Evolutionary conservation across 2,329 filamentous ascomycete genomes (phyloP), one percentile per base, ranked within the genome.

Genomic region (Colletotrichum costaricense): DNA sequence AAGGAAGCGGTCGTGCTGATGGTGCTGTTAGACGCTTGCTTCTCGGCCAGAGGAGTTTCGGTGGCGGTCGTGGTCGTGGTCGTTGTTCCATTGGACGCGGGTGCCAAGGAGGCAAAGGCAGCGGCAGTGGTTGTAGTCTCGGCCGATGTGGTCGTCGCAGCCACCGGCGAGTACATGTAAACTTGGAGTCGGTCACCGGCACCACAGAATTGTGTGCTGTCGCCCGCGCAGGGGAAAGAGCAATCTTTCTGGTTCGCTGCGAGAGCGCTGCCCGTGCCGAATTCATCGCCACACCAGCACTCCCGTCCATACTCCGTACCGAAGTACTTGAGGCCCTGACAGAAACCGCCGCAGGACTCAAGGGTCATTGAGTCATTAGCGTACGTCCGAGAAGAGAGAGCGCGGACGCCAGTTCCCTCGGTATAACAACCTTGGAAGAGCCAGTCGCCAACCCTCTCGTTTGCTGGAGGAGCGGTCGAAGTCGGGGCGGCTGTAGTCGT

Each of bases 201-300:
- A 46, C 84, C 84, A 5, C 84, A 85, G 58, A 78, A 82, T 54
- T 84, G 76, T 0, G 75, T 75, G 7, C 67, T 75, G 42, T 84
- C 78, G 0, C 83, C 83, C 0, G 77, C 73, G 9, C 83, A 84
- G 0, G 73, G 70, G 30, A 82, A 80, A 2, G 77, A 80, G 69
- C 83, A 84, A 11, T 83, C 82, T 0, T 74, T 75, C 14, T 82
- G 78, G 26, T 80, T 78, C 6, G 67, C 62, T 0, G 80, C 80
- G 38, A 78, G 75, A 19, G 75, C 72, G 24, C 79, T 79, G 5
- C 79, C 80, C 0, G 74, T 68, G 3, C 78, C 79, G 3, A 84
- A 72, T 1, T 59, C 71, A 26, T 83, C 79, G 0, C 83, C 83
- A 35, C 83, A 85, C 62, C 80, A 85, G 65, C 83, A 85, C 67